Evolutionary conservation across 805 yeast genomes (phyloP).

Genomic region (Saccharomycopsis microspora): DNA sequence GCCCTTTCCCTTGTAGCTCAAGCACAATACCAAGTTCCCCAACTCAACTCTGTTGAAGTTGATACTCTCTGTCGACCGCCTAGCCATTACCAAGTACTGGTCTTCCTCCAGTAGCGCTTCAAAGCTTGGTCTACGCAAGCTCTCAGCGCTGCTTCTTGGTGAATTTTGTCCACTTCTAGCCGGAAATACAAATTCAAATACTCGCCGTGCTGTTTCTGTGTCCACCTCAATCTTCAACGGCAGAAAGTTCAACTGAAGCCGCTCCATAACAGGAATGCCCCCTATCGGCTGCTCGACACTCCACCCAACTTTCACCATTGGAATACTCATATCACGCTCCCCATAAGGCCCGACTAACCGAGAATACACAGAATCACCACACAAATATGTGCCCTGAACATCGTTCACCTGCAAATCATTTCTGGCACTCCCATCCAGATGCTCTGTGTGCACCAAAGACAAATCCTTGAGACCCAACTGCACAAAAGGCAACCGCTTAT

Average conservation of each 20-base stretch:
- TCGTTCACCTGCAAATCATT: conserved; percentile 34
- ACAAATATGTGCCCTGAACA: conserved; percentile 43
- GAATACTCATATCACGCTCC: conserved; percentile 14
- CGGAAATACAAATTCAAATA: conserved; percentile 40
- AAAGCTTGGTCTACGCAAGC: not conserved
- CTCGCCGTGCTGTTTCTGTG: conserved; percentile 35
- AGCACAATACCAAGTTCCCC: conserved; percentile 35
- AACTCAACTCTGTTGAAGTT: conserved; percentile 49
- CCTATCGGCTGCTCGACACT: conserved; percentile 47
- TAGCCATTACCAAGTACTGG: conserved; percentile 41
- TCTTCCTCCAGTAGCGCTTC: not conserved
- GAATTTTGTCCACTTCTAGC: not conserved
- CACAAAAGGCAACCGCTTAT: conserved; percentile 34
- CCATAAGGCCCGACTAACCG: conserved; percentile 38
- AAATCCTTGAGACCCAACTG: conserved; percentile 42
- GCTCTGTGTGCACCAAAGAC: conserved; percentile 35
- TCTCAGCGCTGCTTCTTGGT: not conserved
- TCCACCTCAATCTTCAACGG: conserved; percentile 52
- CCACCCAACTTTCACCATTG: conserved; percentile 39
- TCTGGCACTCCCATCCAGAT: conserved; percentile 39
- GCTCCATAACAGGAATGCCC: conserved; percentile 46
- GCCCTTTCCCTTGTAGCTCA: conserved; percentile 61
- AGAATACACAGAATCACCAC: conserved; percentile 34
- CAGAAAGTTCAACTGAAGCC: conserved; percentile 35
- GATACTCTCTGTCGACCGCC: conserved; percentile 57